These are phyloP conservation scores for Boehmeria nivea DNA, from an alignment of 306 rosid genomes.

Conservation along the genomic window DNA sequence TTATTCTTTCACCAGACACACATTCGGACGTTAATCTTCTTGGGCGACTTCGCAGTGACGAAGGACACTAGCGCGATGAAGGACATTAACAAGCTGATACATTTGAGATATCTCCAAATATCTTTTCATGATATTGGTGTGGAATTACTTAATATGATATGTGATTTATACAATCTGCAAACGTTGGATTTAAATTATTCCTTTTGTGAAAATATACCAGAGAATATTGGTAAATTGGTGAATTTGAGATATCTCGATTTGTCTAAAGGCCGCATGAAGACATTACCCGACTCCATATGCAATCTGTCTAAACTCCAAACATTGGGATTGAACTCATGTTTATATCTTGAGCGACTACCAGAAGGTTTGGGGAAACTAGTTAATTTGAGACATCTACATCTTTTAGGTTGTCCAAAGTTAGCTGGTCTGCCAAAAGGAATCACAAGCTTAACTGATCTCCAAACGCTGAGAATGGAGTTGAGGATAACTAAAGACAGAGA, in stretches of 20 bases:
- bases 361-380: background rate
- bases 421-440: background rate
- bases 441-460: background rate
- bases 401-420: accelerated
- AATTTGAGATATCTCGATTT: background rate
- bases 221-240: background rate
- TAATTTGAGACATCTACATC: background rate
- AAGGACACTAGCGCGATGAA: background rate
- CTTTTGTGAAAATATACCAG: background rate
- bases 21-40: background rate
- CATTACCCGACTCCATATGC: background rate
- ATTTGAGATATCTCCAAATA: background rate
- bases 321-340: background rate
- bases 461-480: background rate
- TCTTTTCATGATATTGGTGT: background rate
- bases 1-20: background rate
- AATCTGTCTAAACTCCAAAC: background rate
- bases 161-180: background rate
- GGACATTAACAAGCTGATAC: background rate
- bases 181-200: background rate
- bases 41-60: too few species aligned
- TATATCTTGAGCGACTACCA: background rate
- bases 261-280: background rate
- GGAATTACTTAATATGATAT: background rate
- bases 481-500: background rate